Conservation (phyloP, 2,329 filamentous ascomycete genomes). For the Pseudocercospora musae region DNA sequence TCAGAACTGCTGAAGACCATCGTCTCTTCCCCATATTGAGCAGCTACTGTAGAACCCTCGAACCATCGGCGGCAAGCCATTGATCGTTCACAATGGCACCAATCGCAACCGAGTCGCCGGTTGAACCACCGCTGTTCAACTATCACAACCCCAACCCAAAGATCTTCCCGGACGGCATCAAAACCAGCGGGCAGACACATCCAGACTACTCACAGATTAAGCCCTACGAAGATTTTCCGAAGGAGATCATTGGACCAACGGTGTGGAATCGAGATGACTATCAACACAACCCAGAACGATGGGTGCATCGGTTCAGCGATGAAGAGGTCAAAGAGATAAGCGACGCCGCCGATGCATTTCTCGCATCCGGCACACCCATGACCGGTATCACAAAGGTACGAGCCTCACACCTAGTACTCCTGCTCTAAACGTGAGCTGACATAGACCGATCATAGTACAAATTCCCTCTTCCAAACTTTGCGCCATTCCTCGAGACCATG, state of each 20-base stretch:
- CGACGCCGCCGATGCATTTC: constrained; percentile 65
- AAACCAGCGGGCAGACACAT: constrained; percentile 68
- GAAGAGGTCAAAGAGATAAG: constrained; percentile 67
- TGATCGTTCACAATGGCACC: constrained; percentile 19
- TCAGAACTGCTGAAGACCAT: constrained; percentile 19
- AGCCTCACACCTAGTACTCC: neutral
- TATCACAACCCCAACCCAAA: constrained; percentile 40
- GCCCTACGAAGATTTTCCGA: constrained; percentile 68
- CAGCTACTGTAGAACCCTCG: constrained; percentile 36
- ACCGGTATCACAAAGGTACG: constrained; percentile 65
- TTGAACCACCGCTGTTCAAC: constrained; percentile 18
- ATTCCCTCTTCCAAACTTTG: constrained; percentile 60
- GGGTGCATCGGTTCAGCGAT: constrained; percentile 67
- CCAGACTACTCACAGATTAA: constrained; percentile 64
- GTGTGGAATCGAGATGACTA: constrained; percentile 70
- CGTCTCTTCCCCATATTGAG: constrained; percentile 20
- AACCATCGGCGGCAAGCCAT: constrained; percentile 33
- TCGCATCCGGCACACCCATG: constrained; percentile 61
- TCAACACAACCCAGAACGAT: constrained; percentile 60
- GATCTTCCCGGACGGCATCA: constrained; percentile 64
- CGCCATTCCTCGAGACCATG: constrained; percentile 53
- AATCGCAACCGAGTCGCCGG: constrained; percentile 20
- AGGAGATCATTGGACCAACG: constrained; percentile 66
- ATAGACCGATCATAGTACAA: constrained; percentile 41
- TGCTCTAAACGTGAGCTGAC: neutral